Percentiles rank a stretch among this genome's conserved stretches.
Evolutionary conservation across 2,329 filamentous ascomycete genomes (phyloP).

Genomic region (Stemphylium lycopersici): DNA sequence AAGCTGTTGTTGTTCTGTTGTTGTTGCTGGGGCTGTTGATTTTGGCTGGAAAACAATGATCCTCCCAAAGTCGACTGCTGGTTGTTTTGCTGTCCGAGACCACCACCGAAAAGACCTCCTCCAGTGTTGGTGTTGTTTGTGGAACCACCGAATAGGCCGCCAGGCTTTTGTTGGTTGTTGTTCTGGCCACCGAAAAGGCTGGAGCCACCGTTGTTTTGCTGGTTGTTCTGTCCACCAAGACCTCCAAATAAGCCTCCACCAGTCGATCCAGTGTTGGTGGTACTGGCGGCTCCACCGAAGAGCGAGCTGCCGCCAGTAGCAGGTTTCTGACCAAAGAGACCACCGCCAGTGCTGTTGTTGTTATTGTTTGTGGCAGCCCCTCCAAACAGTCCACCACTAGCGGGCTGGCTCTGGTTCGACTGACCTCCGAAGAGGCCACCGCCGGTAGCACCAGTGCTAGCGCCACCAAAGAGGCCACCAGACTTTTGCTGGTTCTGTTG

Average conservation of each 20-base stretch:
- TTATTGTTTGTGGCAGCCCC: conserved; percentile 54
- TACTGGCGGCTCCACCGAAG: conserved; percentile 41
- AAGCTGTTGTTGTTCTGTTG: conserved; percentile 51
- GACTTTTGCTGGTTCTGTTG: conserved; percentile 50
- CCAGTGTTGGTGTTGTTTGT: conserved; percentile 49
- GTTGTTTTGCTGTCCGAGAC: conserved; percentile 49
- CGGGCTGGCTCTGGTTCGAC: conserved; percentile 27
- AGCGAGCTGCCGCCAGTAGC: conserved; percentile 27
- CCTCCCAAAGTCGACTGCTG: conserved; percentile 47
- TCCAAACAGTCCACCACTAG: conserved; percentile 52
- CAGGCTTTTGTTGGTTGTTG: conserved; percentile 54
- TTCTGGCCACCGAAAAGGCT: conserved; percentile 48
- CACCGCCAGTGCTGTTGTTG: conserved; percentile 39
- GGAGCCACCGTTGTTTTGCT: conserved; percentile 40
- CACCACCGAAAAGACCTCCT: conserved; percentile 55
- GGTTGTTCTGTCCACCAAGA: conserved; percentile 37
- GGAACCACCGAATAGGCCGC: conserved; percentile 51
- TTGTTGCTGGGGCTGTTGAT: conserved; percentile 51
- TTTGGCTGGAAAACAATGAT: conserved; percentile 53
- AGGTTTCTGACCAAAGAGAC: conserved; percentile 51
- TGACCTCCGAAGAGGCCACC: conserved; percentile 59
- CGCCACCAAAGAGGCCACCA: conserved; percentile 41
- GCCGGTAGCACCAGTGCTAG: conserved; percentile 43
- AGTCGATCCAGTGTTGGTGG: conserved; percentile 23
- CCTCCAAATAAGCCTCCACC: conserved; percentile 45